Base-by-base conservation (phyloP, 805 yeast species). In the Candida incommunis region DNA sequence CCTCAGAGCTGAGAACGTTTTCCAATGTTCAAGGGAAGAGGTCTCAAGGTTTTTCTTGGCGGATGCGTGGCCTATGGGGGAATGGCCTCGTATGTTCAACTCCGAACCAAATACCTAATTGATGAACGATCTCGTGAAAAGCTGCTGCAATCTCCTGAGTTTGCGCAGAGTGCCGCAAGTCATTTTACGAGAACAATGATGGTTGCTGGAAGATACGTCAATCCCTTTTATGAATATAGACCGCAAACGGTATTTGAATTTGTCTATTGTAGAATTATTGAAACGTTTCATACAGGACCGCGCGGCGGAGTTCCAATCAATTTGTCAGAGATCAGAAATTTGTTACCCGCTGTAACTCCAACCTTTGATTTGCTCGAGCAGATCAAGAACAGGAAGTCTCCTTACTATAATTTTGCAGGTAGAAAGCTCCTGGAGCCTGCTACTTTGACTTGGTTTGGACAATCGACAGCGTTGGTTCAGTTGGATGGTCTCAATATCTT, bases 221-320 rank as follows among this genome's bases (percentile, higher is more conserved):
- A 90, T 55, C 97, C 97, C 2, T 90, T 90, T 59, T 72, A 72
- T 16, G 96, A 90, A 58, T 90, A 90, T 58, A 70, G 96, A 43
- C 82, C 86, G 4, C 96, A 88, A 62, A 86, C 96, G 0, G 69
- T 85, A 5, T 82, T 82, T 57, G 96, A 90, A 63, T 90, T 88
- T 62, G 66, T 84, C 23, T 67, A 74, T 40, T 81, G 88, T 52
- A 67, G 96, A 20, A 48, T 87, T 2, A 59, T 77, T 46, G 96
- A 87, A 58, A 57, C 85, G 3, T 71, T 82, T 52, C 83, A 82
- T 52, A 60, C 69, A 15, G 66, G 65, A 25, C 70, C 77, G 11
- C 63, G 84, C 48, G 80, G 86, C 37, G 72, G 77, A 1, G 66
- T 78, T 4, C 86, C 85, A 0, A 51, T 56, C 2, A 70, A 68